Conservation (phyloP, 805 yeast species). For the Wickerhamiella domercqiae region DNA sequence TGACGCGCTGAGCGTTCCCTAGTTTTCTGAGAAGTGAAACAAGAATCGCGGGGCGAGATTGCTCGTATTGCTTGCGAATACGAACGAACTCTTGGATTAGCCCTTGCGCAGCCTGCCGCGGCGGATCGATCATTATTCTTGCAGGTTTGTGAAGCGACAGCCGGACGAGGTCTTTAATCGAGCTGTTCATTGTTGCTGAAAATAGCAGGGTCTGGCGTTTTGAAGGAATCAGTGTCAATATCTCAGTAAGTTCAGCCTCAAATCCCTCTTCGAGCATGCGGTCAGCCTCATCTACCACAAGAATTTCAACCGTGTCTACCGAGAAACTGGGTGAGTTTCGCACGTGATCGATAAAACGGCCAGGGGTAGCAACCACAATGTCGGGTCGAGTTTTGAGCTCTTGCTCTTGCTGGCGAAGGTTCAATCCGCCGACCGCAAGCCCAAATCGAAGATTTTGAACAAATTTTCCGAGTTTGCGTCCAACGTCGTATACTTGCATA, state of each 20-base stretch:
- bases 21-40: conserved; percentile 53
- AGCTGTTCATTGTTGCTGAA: conserved; percentile 96
- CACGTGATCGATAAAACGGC: conserved; percentile 93
- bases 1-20: conserved; percentile 58
- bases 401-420: conserved; percentile 88
- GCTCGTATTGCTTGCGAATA: conserved; percentile 58
- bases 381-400: conserved; percentile 87
- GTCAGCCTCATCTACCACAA: conserved; percentile 96
- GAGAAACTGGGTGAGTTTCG: conserved; percentile 87
- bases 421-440: conserved; percentile 95
- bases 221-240: conserved; percentile 69
- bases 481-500: conserved; percentile 90
- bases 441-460: conserved; percentile 73
- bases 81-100: conserved; percentile 89
- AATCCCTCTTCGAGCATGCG: conserved; percentile 99
- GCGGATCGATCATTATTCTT: conserved; percentile 90
- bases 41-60: conserved; percentile 67
- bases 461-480: conserved; percentile 64
- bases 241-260: conserved; percentile 86
- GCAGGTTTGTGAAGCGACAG: conserved; percentile 83
- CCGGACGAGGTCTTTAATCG: conserved; percentile 73
- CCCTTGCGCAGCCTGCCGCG: conserved; percentile 84
- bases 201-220: conserved; percentile 88
- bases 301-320: conserved; percentile 79
- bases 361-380: conserved; percentile 95